Percentiles rank a stretch among this genome's conserved stretches.
phyloP scores from a whole-genome alignment of 768 basidiomycete genomes.

The Boletus subcaerulescens region DNA sequence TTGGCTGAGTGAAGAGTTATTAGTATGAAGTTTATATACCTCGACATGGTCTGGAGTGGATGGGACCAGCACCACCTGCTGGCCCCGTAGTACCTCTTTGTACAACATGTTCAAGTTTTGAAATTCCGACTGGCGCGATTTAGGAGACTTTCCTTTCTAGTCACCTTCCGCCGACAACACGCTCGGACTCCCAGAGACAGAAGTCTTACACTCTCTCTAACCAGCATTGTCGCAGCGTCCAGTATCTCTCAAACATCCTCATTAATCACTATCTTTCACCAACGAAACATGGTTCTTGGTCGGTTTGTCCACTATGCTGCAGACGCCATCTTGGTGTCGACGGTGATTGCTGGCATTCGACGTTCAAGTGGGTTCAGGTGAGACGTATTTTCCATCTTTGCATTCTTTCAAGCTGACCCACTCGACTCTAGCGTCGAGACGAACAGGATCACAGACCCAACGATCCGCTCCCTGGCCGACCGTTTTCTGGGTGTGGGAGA shows the following conservation, averaged over 20 bases:
- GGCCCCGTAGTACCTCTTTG: conserved; percentile 49
- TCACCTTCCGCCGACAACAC: neutral
- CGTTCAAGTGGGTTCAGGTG: conserved; percentile 89
- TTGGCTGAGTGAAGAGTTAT: neutral
- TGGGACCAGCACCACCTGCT: conserved; percentile 73
- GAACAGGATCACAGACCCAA: conserved; percentile 70
- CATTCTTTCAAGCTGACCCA: neutral
- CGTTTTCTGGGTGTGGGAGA: conserved; percentile 86
- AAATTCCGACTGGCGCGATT: neutral
- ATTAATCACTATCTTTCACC: neutral
- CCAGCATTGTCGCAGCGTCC: neutral
- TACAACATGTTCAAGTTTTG: conserved; percentile 19
- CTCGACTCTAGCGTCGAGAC: conserved; percentile 57
- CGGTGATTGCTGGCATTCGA: conserved; percentile 87
- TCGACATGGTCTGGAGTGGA: conserved; percentile 60
- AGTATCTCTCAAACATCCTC: conserved; percentile 1
- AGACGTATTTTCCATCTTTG: conserved; percentile 35
- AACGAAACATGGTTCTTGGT: conserved; percentile 53
- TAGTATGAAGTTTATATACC: conserved; percentile 1
- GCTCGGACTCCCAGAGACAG: neutral
- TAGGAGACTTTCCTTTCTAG: conserved; percentile 21
- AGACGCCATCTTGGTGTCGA: conserved; percentile 84
- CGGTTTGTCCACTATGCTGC: conserved; percentile 78
- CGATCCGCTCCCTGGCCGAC: conserved; percentile 71
- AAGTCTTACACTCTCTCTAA: neutral